These are phyloP conservation scores for button mushroom (Agaricus bisporus) DNA, from an alignment of 768 basidiomycete genomes.

Conservation along the genomic window DNA sequence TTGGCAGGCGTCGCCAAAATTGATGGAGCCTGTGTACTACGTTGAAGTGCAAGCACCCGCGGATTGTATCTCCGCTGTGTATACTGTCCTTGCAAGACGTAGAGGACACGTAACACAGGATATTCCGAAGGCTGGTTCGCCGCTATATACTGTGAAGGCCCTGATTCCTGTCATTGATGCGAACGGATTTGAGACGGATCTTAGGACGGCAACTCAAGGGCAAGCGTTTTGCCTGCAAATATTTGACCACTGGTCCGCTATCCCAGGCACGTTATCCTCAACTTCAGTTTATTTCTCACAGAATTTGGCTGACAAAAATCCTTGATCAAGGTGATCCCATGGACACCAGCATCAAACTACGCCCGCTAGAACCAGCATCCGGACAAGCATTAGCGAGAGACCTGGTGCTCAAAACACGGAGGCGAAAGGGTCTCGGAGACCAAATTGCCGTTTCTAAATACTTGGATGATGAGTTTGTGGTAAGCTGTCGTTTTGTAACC, in stretches of 20 bases:
- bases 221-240: conserved; percentile 98
- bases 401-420: conserved; percentile 91
- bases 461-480: conserved; percentile 94
- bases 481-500: conserved; percentile 30
- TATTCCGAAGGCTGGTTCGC: conserved; percentile 95
- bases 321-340: conserved; percentile 79
- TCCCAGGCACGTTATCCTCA: conserved; percentile 64
- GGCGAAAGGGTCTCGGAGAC: conserved; percentile 94
- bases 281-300: conserved; percentile 19
- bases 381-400: conserved; percentile 94
- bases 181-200: conserved; percentile 97
- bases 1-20: conserved; percentile 79
- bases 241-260: conserved; percentile 98
- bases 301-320: conserved; percentile 10
- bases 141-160: conserved; percentile 96
- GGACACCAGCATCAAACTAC: conserved; percentile 93
- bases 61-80: conserved; percentile 97
- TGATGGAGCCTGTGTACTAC: conserved; percentile 98
- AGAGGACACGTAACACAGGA: conserved; percentile 99
- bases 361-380: conserved; percentile 94
- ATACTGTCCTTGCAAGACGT: conserved; percentile 96
- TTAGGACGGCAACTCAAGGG: conserved; percentile 95
- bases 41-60: conserved; percentile 99
- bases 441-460: conserved; percentile 98
- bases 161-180: conserved; percentile 98